Percentiles rank a stretch among this genome's conserved stretches.
These are phyloP conservation scores for Pythium brachiatum DNA, from an alignment of 352 stramenopile genomes.

Conservation along the genomic window DNA sequence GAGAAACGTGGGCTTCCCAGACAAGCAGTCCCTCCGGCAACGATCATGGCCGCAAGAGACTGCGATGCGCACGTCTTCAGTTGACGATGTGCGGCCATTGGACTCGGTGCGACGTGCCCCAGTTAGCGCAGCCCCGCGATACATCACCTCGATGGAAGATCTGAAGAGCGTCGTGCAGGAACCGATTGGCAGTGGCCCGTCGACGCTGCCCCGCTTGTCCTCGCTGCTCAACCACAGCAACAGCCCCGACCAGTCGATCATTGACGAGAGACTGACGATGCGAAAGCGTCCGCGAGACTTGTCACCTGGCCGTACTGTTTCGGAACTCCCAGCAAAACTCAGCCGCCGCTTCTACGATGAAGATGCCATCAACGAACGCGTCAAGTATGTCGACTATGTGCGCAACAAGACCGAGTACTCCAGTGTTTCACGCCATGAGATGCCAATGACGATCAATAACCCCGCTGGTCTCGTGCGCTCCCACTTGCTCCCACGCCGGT, in stretches of 20 bases:
- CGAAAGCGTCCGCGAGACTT: constrained; percentile 19
- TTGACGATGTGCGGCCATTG: background rate
- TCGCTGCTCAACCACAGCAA: constrained; percentile 18
- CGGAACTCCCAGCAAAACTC: background rate
- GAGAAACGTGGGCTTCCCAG: constrained; percentile 2
- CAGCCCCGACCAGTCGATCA: constrained; percentile 1
- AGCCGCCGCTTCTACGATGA: constrained; percentile 14
- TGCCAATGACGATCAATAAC: constrained; percentile 5
- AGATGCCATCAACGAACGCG: constrained; percentile 1
- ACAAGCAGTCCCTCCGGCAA: constrained; percentile 5
- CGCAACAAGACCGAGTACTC: background rate
- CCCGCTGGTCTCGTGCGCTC: background rate
- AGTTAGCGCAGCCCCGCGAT: background rate
- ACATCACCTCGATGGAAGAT: background rate
- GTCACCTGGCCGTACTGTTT: background rate
- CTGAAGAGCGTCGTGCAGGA: background rate
- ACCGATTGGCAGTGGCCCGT: background rate
- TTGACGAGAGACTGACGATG: constrained; percentile 7
- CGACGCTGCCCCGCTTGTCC: constrained; percentile 18
- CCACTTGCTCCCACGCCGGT: background rate
- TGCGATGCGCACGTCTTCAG: background rate
- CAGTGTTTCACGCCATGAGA: background rate
- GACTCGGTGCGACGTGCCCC: background rate
- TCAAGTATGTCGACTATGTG: background rate
- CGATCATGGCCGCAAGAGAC: constrained; percentile 6